Evolutionary conservation across 768 basidiomycete genomes (phyloP), one percentile per base, ranked within the genome.

Genomic region (Hirschioporus abietinus): DNA sequence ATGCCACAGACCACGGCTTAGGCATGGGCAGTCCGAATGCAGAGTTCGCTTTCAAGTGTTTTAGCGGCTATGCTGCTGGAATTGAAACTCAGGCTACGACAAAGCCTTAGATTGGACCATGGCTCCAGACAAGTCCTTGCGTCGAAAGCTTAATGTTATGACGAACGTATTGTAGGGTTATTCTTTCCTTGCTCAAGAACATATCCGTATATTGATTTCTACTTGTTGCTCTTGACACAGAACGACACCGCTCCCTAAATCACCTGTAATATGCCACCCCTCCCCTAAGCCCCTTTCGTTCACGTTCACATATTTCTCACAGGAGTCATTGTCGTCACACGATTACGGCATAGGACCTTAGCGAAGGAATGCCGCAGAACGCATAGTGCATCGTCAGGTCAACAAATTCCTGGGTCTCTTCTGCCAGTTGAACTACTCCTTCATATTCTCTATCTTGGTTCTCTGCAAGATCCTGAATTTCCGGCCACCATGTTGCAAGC

Each of bases 21-120:
- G 87, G 88, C 1, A 82, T 86, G 63, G 89, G 88, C 3, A 92
- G 92, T 70, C 90, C 89, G 3, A 91, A 92, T 70, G 83, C 84
- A 15, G 90, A 92, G 71, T 89, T 92, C 68, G 81, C 84, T 0
- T n/a, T 89, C 90, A 1, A 81, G 91, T 64, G 81, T 92, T 12
- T 84, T 87, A 17, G 74, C 81, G 42, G 42, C 12, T 20, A 52
- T 52, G 42, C 42, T 10, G 42, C 42, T 52, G 15, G 42, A 52
- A 52, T 52, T 52, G 42, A 52, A 52, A 52, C 42, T 3, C 15
- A 52, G 42, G 12, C 42, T 52, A 52, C 42, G 42, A 15, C 42
- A 52, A 52, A 52, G 42, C 42, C 20, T 52, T 3, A 52, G 42
- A 10, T 0, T 89, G 88, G 67, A 76, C 80, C 4, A 76, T 92